Evolutionary conservation across 2,329 filamentous ascomycete species (phyloP).

Genomic region (Lasiodiplodia gonubiensis): DNA sequence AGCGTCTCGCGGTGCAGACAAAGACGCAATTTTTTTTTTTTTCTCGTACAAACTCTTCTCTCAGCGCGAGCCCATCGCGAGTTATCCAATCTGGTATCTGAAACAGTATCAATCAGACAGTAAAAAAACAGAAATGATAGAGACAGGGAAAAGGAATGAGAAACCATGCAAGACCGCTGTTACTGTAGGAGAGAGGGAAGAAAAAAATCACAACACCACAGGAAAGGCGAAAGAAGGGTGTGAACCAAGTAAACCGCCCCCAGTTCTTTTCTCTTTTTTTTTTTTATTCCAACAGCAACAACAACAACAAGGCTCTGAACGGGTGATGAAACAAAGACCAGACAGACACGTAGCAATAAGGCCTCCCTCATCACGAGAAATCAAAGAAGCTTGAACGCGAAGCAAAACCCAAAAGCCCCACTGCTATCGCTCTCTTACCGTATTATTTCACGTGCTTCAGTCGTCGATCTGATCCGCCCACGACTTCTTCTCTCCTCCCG

Average conservation of each 20-base stretch:
- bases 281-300: too few relatives aligned
- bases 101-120: background rate
- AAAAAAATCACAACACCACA: background rate
- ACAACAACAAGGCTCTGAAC: too few relatives aligned
- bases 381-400: too few relatives aligned
- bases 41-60: background rate
- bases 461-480: slow-evolving; percentile 29
- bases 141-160: background rate
- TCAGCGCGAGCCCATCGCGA: background rate
- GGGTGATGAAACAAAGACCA: too few relatives aligned
- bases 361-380: too few relatives aligned
- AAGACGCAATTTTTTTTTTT: background rate
- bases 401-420: background rate
- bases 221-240: background rate
- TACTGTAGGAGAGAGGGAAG: background rate
- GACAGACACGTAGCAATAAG: too few relatives aligned
- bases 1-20: too few relatives aligned
- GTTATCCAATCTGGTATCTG: slow-evolving; percentile 14
- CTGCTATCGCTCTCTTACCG: too few relatives aligned
- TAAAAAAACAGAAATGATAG: background rate
- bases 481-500: slow-evolving; percentile 16
- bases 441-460: too few relatives aligned
- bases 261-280: too few relatives aligned
- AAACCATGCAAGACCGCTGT: too few relatives aligned
- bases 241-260: too few relatives aligned